Evolutionary conservation across 169 alveolate genomes (phyloP).

Genomic region (Cardiosporidium cionae): DNA sequence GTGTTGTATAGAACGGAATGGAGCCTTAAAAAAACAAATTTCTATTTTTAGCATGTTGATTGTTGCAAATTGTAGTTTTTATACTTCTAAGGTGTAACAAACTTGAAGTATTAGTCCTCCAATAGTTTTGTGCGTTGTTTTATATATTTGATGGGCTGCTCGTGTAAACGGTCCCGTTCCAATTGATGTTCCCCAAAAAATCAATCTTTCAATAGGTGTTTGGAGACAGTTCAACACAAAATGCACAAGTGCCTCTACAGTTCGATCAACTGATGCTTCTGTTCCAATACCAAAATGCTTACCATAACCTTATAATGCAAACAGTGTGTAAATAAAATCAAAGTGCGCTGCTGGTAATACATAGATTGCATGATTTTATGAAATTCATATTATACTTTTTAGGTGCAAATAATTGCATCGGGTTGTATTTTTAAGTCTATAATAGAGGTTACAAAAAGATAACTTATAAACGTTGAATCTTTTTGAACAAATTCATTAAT

Average conservation of each 20-base stretch:
- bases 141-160: slow-evolving; percentile 11
- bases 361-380: no score
- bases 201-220: slow-evolving; percentile 43
- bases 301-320: slow-evolving; percentile 26
- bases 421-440: no score
- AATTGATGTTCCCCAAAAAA: slow-evolving; percentile 50
- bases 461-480: no score
- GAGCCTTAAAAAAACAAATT: no score
- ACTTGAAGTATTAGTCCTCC: slow-evolving; percentile 7
- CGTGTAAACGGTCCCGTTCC: slow-evolving; percentile 61
- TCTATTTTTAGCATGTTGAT: no score
- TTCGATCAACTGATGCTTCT: slow-evolving; percentile 46
- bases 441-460: no score
- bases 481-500: no score
- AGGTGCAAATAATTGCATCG: no score
- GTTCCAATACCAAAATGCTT: slow-evolving; percentile 35
- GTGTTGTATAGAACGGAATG: slow-evolving; percentile 44
- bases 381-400: no score
- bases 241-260: slow-evolving; percentile 26
- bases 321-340: background rate
- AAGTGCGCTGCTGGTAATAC: no score
- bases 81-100: no score
- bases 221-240: slow-evolving; percentile 28
- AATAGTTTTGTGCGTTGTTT: slow-evolving; percentile 2
- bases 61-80: no score